These are phyloP conservation scores for Agroathelia rolfsii DNA, from an alignment of 1,284 basidiomycete genomes.

Conservation along the genomic window DNA sequence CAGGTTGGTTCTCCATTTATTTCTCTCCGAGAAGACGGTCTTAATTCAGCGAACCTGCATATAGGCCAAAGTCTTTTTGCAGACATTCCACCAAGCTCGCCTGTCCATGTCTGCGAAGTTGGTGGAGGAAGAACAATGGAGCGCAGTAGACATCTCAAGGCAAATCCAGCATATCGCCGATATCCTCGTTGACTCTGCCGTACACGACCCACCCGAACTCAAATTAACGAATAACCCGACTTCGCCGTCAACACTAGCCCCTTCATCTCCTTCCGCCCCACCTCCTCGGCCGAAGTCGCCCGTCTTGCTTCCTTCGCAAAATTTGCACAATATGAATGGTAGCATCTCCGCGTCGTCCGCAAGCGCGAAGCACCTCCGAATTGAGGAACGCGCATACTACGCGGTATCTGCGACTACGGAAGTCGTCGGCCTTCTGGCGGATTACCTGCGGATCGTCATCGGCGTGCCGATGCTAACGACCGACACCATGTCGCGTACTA, in stretches of 20 bases:
- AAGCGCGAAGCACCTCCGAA: conserved; percentile 62
- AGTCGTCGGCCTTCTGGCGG: conserved; percentile 66
- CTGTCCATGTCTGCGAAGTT: conserved; percentile 79
- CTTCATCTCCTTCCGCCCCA: conserved; percentile 13
- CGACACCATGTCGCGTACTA: conserved; percentile 87
- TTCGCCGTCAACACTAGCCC: conserved; percentile 6
- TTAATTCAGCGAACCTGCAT: conserved; percentile 1
- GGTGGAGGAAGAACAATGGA: conserved; percentile 90
- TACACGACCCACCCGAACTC: conserved; percentile 73
- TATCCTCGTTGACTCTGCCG: conserved; percentile 72
- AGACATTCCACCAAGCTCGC: conserved; percentile 76
- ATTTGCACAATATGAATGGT: conserved; percentile 20
- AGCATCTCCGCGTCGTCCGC: conserved; percentile 20
- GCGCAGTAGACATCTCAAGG: no score
- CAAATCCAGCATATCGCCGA: conserved; percentile 64
- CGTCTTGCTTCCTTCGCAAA: conserved; percentile 21
- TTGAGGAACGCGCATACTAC: conserved; percentile 81
- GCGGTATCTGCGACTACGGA: conserved; percentile 81
- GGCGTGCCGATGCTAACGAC: conserved; percentile 86
- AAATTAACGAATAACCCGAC: conserved; percentile 31
- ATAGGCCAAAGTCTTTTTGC: conserved; percentile 82
- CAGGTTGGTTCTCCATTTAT: conserved; percentile 52
- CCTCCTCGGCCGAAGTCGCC: no score
- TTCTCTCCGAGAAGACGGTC: conserved; percentile 8
- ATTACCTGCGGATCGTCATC: conserved; percentile 85